Conservation (phyloP, 2,329 filamentous ascomycete species). For the Trichoderma atrobrunneum region DNA sequence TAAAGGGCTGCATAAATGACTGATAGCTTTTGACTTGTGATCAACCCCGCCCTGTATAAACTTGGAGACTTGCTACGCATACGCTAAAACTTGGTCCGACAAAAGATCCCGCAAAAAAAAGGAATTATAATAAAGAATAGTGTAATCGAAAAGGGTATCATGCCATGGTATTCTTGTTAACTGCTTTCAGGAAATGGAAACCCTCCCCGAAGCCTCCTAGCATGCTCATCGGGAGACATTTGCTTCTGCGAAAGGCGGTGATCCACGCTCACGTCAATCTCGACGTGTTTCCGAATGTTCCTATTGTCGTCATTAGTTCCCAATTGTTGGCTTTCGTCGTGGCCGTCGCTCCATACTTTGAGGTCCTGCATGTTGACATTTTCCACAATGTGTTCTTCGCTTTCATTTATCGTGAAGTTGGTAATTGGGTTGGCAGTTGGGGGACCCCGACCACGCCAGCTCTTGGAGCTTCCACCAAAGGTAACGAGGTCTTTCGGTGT, state of each 20-base stretch:
- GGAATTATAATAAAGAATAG: neutral
- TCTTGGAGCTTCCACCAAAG: slow-evolving; percentile 22
- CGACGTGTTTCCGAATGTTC: slow-evolving; percentile 1
- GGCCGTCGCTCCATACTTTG: slow-evolving; percentile 14
- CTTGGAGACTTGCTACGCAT: neutral
- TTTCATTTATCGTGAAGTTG: slow-evolving; percentile 24
- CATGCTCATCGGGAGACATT: slow-evolving; percentile 1
- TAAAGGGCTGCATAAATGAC: neutral
- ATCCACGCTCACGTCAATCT: neutral
- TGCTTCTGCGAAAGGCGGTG: neutral
- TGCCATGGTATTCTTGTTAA: neutral
- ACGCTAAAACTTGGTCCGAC: neutral
- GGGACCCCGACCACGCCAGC: slow-evolving; percentile 19
- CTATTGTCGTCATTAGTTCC: neutral
- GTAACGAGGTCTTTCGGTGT: slow-evolving; percentile 24
- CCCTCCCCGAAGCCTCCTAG: neutral
- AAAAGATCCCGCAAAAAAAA: neutral
- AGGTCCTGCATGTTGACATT: slow-evolving; percentile 23
- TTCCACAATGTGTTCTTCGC: slow-evolving; percentile 27
- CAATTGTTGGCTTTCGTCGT: neutral
- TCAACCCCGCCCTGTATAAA: neutral
- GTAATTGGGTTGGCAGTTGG: slow-evolving; percentile 22
- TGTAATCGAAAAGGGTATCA: neutral
- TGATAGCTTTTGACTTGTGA: neutral
- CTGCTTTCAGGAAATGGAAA: neutral